Conservation (phyloP, 306 rosid species). For the Delonix regia region DNA sequence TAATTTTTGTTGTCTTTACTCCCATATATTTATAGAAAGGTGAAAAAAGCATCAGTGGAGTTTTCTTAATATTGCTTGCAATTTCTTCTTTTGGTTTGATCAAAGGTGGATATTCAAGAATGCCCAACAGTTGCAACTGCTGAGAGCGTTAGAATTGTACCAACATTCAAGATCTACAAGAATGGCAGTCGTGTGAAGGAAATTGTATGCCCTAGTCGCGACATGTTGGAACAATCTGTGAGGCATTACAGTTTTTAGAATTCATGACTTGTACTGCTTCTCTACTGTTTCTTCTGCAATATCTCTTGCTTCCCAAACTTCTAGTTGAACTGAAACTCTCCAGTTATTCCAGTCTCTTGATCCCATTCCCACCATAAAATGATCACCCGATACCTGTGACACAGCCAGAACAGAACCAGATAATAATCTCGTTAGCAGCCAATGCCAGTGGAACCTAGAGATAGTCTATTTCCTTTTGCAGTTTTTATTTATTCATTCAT, state of each 20-base stretch:
- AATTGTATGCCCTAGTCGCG: conserved; percentile 74
- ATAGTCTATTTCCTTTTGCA: conserved; percentile 57
- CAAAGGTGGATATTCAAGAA: conserved; percentile 69
- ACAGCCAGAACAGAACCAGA: conserved; percentile 47
- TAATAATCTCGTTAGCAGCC: conserved; percentile 59
- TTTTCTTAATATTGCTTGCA: conserved; percentile 13
- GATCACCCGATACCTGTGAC: conserved; percentile 51
- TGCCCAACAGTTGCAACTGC: conserved; percentile 57
- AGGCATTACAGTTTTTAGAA: conserved; percentile 73
- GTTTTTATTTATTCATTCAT: conserved; percentile 74
- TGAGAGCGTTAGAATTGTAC: conserved; percentile 72
- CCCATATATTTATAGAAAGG: background rate
- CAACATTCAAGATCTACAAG: conserved; percentile 89
- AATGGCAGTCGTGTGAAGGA: conserved; percentile 75
- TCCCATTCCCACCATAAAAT: conserved; percentile 33
- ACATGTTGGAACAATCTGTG: conserved; percentile 76
- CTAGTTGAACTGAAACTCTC: conserved; percentile 34
- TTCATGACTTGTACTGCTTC: conserved; percentile 33
- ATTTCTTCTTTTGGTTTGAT: conserved; percentile 22
- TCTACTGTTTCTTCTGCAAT: conserved; percentile 33
- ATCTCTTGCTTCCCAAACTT: conserved; percentile 31
- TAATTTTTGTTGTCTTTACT: background rate
- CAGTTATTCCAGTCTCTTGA: conserved; percentile 36
- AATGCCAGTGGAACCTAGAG: conserved; percentile 53
- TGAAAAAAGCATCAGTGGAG: background rate